Evolutionary conservation across 129 eudicot species (phyloP), one percentile per base, ranked within the genome.

Genomic region (Silybum marianum): DNA sequence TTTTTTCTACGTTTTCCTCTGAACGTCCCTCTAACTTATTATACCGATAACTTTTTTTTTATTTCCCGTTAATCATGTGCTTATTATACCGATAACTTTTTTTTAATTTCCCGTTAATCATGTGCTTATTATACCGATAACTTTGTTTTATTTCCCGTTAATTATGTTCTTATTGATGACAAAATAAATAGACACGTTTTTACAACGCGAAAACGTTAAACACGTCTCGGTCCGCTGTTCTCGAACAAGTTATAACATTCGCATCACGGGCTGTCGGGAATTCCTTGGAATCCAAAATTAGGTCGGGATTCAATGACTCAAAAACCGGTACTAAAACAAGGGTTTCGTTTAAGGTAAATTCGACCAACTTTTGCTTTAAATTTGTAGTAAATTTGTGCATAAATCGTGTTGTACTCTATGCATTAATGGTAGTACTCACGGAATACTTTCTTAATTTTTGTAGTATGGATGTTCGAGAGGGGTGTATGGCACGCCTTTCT

Each of bases 401-500:
- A 14, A 75, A 67, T 16, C 34, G 63, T n/a, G 76, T 72, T 72
- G 30, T 9, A 38, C 30, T 2, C 22, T 21, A 0, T 39, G 18
- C 32, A 36, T 39, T 22, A 72, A 72, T 36, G 44, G 22, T 39
- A 1, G 58, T 38, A 71, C 28, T 24, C 9, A 19, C 19, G 28
- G 46, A 72, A 9, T 1, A 6, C 10, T 84, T 40, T 76, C 18
- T 75, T 62, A 67, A 58, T 32, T 32, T 76, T 66, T 68, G 79
- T 90, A 95, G 99, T 95, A 92, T 76, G 99, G 99, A 73, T 90
- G 99, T 82, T 73, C 89, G 75, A 86, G 94, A 86, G 97, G 97
- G 51, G 99, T 95, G 69, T 90, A 86, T 70, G 99, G 97, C 24
- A 88, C 99, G 0, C 99, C 99, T 0, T 78, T 81, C 72, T 95